Base-by-base conservation (phyloP, 768 basidiomycete genomes). In the Coprinellus micaceus region DNA sequence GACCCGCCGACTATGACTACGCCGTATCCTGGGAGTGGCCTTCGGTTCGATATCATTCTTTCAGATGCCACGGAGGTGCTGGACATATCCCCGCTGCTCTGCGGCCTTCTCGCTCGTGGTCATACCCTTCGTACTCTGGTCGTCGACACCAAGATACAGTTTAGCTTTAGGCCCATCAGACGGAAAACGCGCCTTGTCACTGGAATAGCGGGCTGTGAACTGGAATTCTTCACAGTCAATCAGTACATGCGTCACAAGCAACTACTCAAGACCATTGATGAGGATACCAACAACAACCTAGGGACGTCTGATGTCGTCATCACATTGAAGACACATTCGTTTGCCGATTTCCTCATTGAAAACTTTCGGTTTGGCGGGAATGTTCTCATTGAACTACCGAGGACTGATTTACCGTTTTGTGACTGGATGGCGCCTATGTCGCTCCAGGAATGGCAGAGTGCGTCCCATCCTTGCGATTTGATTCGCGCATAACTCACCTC, bases 391-490 rank as follows among this genome's bases (percentile, higher is more conserved):
- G 63, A 64, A 43, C 50, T 63, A 29, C 48, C 52, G 6, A 49
- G 36, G 37, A 19, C 52, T n/a, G 59, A 71, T 46, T 52, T 69
- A 4, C 36, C 53, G 1, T 64, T 67, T 44, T 63, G 60, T 4
- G 65, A 68, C 55, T 71, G 70, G 70, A 68, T 71, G 61, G 64
- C 67, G 1, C 61, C 69, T 6, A 58, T 71, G 10, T 63, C 81
- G 1, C 60, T 85, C 4, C 57, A 70, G 26, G 87, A 90, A 69
- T 81, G 83, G 77, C 70, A 69, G 67, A 79, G 89, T 89, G 57
- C 39, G 58, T 59, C 2, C 13, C 11, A 41, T 17, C 46, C 52
- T 33, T 63, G 24, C 33, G 28, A 43, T 60, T 59, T 54, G 59
- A 53, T 47, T 60, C 56, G 52, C 62, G 22, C 29, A 53, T 58